Percentiles rank a stretch among this genome's conserved stretches.
phyloP scores from a whole-genome alignment of 495 filamentous ascomycete genomes.

The Tuber borchii region DNA sequence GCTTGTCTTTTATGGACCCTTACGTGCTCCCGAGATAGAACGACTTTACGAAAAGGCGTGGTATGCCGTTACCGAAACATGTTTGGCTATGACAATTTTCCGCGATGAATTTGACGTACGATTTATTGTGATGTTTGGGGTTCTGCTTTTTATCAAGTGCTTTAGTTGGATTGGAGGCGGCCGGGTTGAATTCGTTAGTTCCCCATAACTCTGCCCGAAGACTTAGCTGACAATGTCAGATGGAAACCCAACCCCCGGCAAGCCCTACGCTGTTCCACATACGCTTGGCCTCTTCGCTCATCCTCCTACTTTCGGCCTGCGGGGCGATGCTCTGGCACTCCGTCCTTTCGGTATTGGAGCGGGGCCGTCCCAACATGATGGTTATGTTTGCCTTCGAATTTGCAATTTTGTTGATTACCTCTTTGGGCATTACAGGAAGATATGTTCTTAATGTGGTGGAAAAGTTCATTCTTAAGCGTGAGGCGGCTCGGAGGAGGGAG shows the following conservation, averaged over 20 bases:
- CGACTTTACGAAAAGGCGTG: constrained; percentile 95
- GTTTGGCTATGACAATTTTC: constrained; percentile 98
- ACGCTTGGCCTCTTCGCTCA: constrained; percentile 68
- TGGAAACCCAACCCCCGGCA: constrained; percentile 85
- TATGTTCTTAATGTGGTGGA: constrained; percentile 78
- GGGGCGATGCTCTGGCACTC: constrained; percentile 70
- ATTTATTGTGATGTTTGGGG: constrained; percentile 93
- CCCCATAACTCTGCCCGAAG: background rate
- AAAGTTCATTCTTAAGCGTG: constrained; percentile 57
- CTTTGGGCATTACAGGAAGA: constrained; percentile 66
- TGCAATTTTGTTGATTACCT: constrained; percentile 72
- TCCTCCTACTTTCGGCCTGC: constrained; percentile 70
- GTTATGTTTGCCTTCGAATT: constrained; percentile 99
- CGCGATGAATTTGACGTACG: constrained; percentile 86
- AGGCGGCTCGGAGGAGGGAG: constrained; percentile 61
- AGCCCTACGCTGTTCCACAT: constrained; percentile 86
- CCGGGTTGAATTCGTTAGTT: constrained; percentile 72
- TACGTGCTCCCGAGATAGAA: constrained; percentile 90
- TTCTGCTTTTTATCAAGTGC: constrained; percentile 84
- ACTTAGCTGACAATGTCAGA: constrained; percentile 12
- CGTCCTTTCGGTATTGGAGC: constrained; percentile 69
- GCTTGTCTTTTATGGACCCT: constrained; percentile 78
- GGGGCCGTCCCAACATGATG: constrained; percentile 95
- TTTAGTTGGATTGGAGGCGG: constrained; percentile 98
- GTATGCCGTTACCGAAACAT: constrained; percentile 95